Percentiles rank a stretch among this genome's conserved stretches.
Evolutionary conservation across 768 basidiomycete species (phyloP).

Genomic region (Naganishia antarctica): DNA sequence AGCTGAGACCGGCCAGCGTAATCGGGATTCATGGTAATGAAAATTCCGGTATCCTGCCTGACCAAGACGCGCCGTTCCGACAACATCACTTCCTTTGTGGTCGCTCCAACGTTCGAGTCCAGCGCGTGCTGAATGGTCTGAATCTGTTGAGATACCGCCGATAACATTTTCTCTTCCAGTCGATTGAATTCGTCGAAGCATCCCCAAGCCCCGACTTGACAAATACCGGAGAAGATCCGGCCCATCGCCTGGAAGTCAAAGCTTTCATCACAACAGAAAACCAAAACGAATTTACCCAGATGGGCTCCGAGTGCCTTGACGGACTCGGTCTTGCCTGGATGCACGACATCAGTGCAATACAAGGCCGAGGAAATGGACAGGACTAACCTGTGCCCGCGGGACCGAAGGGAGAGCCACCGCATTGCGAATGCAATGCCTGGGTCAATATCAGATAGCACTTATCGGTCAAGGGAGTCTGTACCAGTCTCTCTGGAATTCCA

Average conservation of each 20-base stretch:
- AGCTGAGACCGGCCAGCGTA: conserved; percentile 83
- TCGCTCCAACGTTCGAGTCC: conserved; percentile 77
- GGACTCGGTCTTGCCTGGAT: conserved; percentile 90
- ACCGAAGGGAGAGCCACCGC: conserved; percentile 96
- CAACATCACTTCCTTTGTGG: conserved; percentile 72
- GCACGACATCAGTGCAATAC: conserved; percentile 25
- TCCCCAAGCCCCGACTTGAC: conserved; percentile 99
- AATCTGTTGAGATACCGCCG: conserved; percentile 97
- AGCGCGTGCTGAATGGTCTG: conserved; percentile 97
- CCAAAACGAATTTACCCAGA: conserved; percentile 95
- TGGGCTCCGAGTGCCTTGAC: conserved; percentile 98
- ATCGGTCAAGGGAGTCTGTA: conserved; percentile 96
- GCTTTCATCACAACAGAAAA: conserved; percentile 99
- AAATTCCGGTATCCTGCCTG: conserved; percentile 81
- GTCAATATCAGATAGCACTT: conserved; percentile 93
- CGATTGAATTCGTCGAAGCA: conserved; percentile 63
- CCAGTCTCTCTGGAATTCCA: conserved; percentile 90
- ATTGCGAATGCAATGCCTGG: conserved; percentile 87
- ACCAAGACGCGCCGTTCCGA: conserved; percentile 54
- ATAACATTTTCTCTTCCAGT: conserved; percentile 93
- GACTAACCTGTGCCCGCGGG: conserved; percentile 86
- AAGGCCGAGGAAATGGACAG: conserved; percentile 5
- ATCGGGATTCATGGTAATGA: conserved; percentile 98
- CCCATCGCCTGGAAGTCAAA: conserved; percentile 99
- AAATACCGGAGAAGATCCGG: conserved; percentile 95